Evolutionary conservation across 2,329 filamentous ascomycete species (phyloP).

Genomic region (Phoma sp.): DNA sequence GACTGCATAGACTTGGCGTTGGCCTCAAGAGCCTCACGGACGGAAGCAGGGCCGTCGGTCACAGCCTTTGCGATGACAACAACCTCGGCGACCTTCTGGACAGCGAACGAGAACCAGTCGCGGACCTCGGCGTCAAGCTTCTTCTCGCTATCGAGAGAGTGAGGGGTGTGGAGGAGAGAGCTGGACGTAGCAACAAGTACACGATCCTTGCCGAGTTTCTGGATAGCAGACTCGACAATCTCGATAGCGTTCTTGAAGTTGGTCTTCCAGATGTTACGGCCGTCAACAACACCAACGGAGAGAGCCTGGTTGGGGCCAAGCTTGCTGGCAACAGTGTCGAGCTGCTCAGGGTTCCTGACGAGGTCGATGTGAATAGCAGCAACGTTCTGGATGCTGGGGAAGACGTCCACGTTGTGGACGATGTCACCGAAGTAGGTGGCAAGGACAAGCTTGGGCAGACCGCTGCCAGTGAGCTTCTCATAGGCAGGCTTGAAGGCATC

Average conservation of each 20-base stretch:
- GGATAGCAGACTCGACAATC: slow-evolving; percentile 84
- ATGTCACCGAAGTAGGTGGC: slow-evolving; percentile 99
- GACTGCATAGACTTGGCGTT: slow-evolving; percentile 94
- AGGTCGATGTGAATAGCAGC: slow-evolving; percentile 93
- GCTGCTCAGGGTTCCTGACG: slow-evolving; percentile 97
- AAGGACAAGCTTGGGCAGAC: slow-evolving; percentile 86
- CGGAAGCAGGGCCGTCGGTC: slow-evolving; percentile 86
- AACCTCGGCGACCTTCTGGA: slow-evolving; percentile 91
- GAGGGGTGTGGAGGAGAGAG: slow-evolving; percentile 97
- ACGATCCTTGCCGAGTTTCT: slow-evolving; percentile 96
- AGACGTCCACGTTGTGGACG: slow-evolving; percentile 95
- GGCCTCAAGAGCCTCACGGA: slow-evolving; percentile 89
- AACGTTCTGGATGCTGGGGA: slow-evolving; percentile 75
- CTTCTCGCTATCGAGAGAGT: slow-evolving; percentile 98
- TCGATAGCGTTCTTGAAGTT: slow-evolving; percentile 97
- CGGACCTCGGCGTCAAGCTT: slow-evolving; percentile 91
- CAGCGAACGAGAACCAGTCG: slow-evolving; percentile 99
- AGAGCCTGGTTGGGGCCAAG: slow-evolving; percentile 89
- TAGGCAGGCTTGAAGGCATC: slow-evolving; percentile 98
- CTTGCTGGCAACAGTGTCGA: slow-evolving; percentile 81
- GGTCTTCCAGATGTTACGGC: slow-evolving; percentile 99
- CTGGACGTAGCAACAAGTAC: slow-evolving; percentile 96
- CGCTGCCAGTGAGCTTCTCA: slow-evolving; percentile 82
- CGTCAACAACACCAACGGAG: slow-evolving; percentile 95
- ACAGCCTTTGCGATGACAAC: slow-evolving; percentile 96